Base-by-base conservation (phyloP, 2,329 filamentous ascomycete species). In the Didymella keratinophila region DNA sequence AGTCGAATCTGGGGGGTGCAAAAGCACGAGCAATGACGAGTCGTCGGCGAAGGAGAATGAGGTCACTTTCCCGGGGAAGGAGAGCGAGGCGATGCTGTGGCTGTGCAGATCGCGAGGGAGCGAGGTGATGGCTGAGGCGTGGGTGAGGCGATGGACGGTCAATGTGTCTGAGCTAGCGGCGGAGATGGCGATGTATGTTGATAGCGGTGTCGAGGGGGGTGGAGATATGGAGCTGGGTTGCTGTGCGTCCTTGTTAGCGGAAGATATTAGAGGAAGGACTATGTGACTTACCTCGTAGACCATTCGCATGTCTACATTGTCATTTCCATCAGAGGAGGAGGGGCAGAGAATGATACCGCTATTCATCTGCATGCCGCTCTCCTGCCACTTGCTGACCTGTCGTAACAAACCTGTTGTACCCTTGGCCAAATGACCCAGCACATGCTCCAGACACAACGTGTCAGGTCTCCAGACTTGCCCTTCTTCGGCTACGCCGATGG, bases 311-410 rank as follows among this genome's bases (percentile, higher is more conserved):
- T 91, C 88, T 52, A 84, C 75, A 3, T 58, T 55, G 25, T 63
- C 62, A 10, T 69, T 66, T 36, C 14, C 72, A 1, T 45, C 52
- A 3, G 16, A n/a, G 4, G 53, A 53, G 4, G 76, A 71, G 10
- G 77, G 72, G 43, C 84, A 70, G 66, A 84, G 66, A 78, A 80
- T 63, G 70, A 84, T 61, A 83, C 76, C 92, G 85, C 7, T 88
- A 85, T 75, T 89, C 85, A 61, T 91, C 87, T 71, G 93, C 87
- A 58, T 87, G 82, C 52, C 84, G 76, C 67, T 69, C 41, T 77
- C 75, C 51, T 81, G 79, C 79, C 79, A 81, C n/a, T 64, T 65
- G 9, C 76, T 78, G 34, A 81, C 78, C 41, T 76, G 74, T 42
- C 72, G 72, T 27, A 81, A 65, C 32, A 77, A 34, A 1, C 62